Base-by-base conservation (phyloP, 768 basidiomycete species). In the Psilocybe cyanescens region DNA sequence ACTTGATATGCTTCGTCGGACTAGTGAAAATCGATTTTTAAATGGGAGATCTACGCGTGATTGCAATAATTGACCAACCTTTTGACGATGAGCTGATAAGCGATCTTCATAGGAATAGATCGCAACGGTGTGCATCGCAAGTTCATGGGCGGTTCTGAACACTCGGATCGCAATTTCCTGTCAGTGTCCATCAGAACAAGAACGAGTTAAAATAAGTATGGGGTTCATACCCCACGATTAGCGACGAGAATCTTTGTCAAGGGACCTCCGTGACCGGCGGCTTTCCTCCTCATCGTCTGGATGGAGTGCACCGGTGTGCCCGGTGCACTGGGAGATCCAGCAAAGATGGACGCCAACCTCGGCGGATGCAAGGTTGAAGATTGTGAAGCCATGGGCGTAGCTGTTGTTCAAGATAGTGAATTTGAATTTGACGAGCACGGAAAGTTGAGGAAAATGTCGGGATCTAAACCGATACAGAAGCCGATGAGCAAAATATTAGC, bases 151-250 rank as follows among this genome's bases (percentile, higher is more conserved):
- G 0, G 96, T 98, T 70, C 96, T 84, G 84, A 99, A 99, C 45
- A 99, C 95, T 71, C 97, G 92, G 69, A 99, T 95, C 30, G 97
- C 97, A 75, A 99, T 99, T 91, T 99, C 95, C 94, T 95, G 55
- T 9, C 55, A 45, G 49, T 58, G 39, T 60, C 39, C 8, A 71
- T 39, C 64, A 56, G 54, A 66, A 62, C 59, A 55, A 62, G 19
- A 17, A 53, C 57, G 59, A 47, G 47, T 56, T 35, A 57, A 58
- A 63, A 61, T 47, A 11, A 60, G 16, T 33, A 31, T 61, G 48
- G 12, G 41, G 57, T 47, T 69, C 91, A 57, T 80, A 94, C 95
- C 69, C 94, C 94, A 64, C 94, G 90, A 76, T 95, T 95, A 54
- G 94, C 94, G 65, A 95, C 94, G 17, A 95, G 83, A 71, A 95